Evolutionary conservation across 106 monocot species (phyloP), one percentile per base, ranked within the genome.

Genomic region (Phalaenopsis aphrodite): DNA sequence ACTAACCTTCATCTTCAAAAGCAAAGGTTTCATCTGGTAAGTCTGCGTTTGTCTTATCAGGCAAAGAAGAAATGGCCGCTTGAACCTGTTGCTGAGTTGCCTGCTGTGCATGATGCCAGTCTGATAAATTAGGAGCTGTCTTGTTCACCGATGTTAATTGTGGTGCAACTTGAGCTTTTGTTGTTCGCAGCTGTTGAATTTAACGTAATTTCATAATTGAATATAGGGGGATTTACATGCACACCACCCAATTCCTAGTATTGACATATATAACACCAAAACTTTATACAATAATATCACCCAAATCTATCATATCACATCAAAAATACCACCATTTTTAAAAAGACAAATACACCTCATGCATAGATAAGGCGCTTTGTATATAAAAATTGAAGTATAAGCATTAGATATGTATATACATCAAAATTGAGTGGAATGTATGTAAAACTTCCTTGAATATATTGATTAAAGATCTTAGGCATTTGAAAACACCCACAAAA

Each of bases 1-100:
- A 42, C 41, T 37, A 57, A 96, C 95, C 93, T 90, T 96, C 93
- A 75, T 93, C 93, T 81, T 96, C 95, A 18, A 80, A 21, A 18
- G 42, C 56, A 16, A 72, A 46, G 84, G 30, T 41, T 17, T 90
- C 91, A 56, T 92, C 86, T 3, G 56, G 64, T 24, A 75, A 39
- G 55, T 91, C 81, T 21, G 82, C 2, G 18, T 19, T 14, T 1
- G 74, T 72, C 30, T 84, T 96, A 74, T 96, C 95, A 55, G 77
- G 80, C 16, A 56, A 83, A 38, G 41, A 74, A 74, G 43, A 74
- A 74, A 74, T 42, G 43, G 68, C 38, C 45, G 78, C 45, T 49
- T 82, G 87, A 56, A 36, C 41, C 66, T 37, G 78, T 56, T 90
- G 94, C 67, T 79, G 80, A 42, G 81, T 41, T 69, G 61, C 41